Evolutionary conservation across 306 rosid species (phyloP).

Genomic region (Sphenostylis stenocarpa): DNA sequence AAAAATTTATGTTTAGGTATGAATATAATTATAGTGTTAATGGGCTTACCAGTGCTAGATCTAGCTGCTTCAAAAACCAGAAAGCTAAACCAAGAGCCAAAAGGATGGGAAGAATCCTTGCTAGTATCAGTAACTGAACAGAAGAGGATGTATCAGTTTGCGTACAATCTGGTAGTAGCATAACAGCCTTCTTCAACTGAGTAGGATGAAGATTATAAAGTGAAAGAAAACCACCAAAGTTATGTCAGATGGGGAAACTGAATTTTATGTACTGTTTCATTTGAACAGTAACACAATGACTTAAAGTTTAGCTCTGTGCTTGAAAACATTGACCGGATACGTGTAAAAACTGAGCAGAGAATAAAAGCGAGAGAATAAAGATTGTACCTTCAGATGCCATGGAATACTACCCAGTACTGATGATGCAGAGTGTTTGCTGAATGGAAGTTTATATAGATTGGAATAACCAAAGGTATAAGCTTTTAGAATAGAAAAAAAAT

Average conservation of each 20-base stretch:
- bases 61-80: conserved; percentile 35
- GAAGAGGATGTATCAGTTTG: conserved; percentile 28
- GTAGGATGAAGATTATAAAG: conserved; percentile 45
- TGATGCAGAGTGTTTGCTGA: conserved; percentile 46
- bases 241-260: conserved; percentile 56
- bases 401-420: conserved; percentile 38
- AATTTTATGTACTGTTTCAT: conserved; percentile 35
- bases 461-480: conserved; percentile 41
- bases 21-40: conserved; percentile 8
- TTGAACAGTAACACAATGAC: conserved; percentile 8
- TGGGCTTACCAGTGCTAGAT: conserved; percentile 50
- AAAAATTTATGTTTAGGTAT: not conserved
- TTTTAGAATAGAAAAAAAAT: conserved; percentile 45
- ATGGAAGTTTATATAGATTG: conserved; percentile 53
- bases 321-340: conserved; percentile 15
- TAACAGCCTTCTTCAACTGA: conserved; percentile 39
- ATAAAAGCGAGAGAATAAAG: conserved; percentile 33
- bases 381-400: conserved; percentile 59
- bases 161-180: conserved; percentile 31
- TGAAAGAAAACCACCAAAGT: conserved; percentile 40
- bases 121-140: conserved; percentile 17
- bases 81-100: conserved; percentile 19
- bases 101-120: conserved; percentile 21
- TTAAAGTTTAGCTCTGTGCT: conserved; percentile 18
- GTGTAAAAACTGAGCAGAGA: conserved; percentile 22